Percentiles rank a stretch among this genome's conserved stretches.
Conservation (phyloP, 1,139 yeast genomes). For the Candida sp. region DNA sequence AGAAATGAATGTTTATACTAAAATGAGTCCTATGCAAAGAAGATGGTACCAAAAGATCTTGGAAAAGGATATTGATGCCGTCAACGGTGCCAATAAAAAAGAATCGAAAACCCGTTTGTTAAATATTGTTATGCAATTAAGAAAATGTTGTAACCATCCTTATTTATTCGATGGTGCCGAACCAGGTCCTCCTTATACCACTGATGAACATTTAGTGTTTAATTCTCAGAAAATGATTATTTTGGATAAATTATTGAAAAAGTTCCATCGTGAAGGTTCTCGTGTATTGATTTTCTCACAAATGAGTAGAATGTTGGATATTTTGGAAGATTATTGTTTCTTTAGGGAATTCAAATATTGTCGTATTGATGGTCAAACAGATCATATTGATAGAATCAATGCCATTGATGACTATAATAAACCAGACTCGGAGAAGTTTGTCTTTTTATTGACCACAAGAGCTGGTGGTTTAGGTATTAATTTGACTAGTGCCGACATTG, state of each 20-base stretch:
- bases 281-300: constrained; percentile 77
- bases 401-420: constrained; percentile 77
- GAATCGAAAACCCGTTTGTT: constrained; percentile 73
- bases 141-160: constrained; percentile 85
- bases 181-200: constrained; percentile 84
- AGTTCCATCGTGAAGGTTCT: constrained; percentile 64
- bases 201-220: constrained; percentile 75
- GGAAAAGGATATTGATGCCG: constrained; percentile 82
- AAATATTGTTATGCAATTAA: constrained; percentile 78
- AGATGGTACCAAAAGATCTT: constrained; percentile 72
- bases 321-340: constrained; percentile 72
- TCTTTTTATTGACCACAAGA: constrained; percentile 71
- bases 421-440: constrained; percentile 66
- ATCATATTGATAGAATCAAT: constrained; percentile 69
- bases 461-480: constrained; percentile 90
- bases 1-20: constrained; percentile 68
- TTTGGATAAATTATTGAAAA: constrained; percentile 62
- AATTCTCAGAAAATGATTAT: constrained; percentile 74
- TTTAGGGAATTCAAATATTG: constrained; percentile 69
- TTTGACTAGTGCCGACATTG: constrained; percentile 73
- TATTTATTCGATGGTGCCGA: constrained; percentile 83
- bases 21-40: constrained; percentile 75
- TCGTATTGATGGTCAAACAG: constrained; percentile 80
- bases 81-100: constrained; percentile 71
- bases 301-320: constrained; percentile 79